These are phyloP conservation scores for Tetrahymena thermophila DNA, from an alignment of 73 alveolate genomes.

Conservation along the genomic window DNA sequence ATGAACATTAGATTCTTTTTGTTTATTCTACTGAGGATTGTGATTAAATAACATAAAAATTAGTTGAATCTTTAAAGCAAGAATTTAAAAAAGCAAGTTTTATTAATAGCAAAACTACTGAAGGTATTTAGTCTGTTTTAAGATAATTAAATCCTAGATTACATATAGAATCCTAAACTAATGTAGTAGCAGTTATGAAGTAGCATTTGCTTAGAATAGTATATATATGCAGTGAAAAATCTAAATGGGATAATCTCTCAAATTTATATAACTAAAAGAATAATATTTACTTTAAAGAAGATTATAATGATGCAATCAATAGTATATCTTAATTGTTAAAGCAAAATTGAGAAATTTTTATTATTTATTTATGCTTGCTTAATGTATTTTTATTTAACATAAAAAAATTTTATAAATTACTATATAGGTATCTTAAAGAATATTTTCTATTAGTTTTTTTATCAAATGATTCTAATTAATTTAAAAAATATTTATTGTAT, in stretches of 20 bases:
- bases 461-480: no score
- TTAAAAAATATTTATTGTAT: no score
- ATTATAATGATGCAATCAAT: background rate
- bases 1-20: background rate
- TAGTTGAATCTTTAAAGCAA: background rate
- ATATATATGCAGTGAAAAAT: background rate
- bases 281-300: background rate
- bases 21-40: background rate
- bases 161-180: background rate
- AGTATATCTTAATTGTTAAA: background rate
- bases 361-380: background rate
- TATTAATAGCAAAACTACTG: background rate
- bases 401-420: no score
- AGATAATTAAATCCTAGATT: background rate
- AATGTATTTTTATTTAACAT: background rate
- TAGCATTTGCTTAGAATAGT: background rate
- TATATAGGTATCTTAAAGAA: no score
- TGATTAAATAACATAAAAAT: background rate
- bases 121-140: background rate
- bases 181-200: background rate
- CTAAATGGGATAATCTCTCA: background rate
- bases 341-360: background rate
- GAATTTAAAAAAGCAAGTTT: background rate
- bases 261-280: background rate
- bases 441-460: no score